Evolutionary conservation across 2,329 filamentous ascomycete species (phyloP), one percentile per base, ranked within the genome.

Genomic region (Fusarium pseudograminearum): DNA sequence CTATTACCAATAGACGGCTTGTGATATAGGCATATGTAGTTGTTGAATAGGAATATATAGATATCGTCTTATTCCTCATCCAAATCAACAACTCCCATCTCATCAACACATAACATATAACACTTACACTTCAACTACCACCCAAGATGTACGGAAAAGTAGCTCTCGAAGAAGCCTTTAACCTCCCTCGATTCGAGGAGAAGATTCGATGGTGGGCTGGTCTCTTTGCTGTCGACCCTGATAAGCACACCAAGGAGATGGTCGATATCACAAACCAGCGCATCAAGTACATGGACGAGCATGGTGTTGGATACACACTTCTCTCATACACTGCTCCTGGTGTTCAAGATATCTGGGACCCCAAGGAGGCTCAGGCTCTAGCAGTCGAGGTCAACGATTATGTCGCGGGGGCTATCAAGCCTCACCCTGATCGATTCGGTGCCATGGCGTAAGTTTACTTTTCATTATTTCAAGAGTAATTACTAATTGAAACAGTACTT

Each of bases 151-250:
- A 84, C 15, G 88, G 88, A 63, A 90, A 90, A 67, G 83, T 90
- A 61, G 85, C 85, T 15, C 80, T 90, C 24, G 88, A 90, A 76
- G 88, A 90, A 78, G 87, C 87, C 16, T 90, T 89, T 67, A 85
- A 84, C 64, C 81, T 89, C 9, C 87, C 89, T 45, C 83, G 87
- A 34, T 83, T 89, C 65, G 81, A 84, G 46, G 86, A 89, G 67
- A 85, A 85, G 76, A 87, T 86, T 7, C 80, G 81, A 70, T 89
- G 87, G 86, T 89, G 87, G 87, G 89, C 88, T 2, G 78, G 80
- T 7, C 77, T 90, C 24, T 90, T 90, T 73, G 83, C 86, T 16
- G 80, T 84, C n/a, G 84, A 90, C 67, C 81, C 85, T 3, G 86
- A 87, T 14, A 86, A 85, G 76, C 87, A 90, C 65, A 82, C 83